These are phyloP conservation scores for Sordariomycetes sp. DNA, from an alignment of 2,329 filamentous ascomycete species.

Conservation along the genomic window DNA sequence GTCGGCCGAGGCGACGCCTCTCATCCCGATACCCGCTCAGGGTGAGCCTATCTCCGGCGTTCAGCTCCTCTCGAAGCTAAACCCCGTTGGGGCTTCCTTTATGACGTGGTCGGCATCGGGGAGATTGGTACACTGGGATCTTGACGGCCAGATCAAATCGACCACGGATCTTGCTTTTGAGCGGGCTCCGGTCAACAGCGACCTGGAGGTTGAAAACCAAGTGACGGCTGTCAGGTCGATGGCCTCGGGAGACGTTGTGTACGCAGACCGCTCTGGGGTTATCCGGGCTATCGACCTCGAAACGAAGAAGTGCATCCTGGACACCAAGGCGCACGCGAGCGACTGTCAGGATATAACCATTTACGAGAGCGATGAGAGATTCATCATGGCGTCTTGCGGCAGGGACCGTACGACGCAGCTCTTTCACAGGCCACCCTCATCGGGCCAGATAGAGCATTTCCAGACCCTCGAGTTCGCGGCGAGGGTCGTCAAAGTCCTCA, in stretches of 20 bases:
- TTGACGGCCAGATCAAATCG: conserved; percentile 57
- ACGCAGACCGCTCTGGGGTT: conserved; percentile 80
- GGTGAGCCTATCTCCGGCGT: conserved; percentile 65
- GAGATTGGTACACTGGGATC: conserved; percentile 71
- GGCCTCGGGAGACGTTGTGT: conserved; percentile 56
- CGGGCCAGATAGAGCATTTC: conserved; percentile 59
- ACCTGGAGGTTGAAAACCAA: conserved; percentile 45
- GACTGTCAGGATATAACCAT: conserved; percentile 78
- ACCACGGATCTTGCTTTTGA: conserved; percentile 62
- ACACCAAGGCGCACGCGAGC: conserved; percentile 75
- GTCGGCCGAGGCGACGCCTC: conserved; percentile 24
- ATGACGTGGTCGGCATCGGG: conserved; percentile 84
- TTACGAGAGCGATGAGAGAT: conserved; percentile 44
- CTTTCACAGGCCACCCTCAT: conserved; percentile 49
- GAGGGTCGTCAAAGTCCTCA: conserved; percentile 63
- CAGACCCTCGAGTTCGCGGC: conserved; percentile 93
- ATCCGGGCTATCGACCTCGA: conserved; percentile 57
- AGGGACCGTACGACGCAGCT: conserved; percentile 88
- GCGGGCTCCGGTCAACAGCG: conserved; percentile 36
- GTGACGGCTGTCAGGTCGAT: conserved; percentile 50
- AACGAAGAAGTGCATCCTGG: conserved; percentile 51
- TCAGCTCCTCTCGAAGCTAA: conserved; percentile 48
- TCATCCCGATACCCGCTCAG: conserved; percentile 49
- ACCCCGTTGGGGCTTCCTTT: conserved; percentile 55
- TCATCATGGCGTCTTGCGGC: conserved; percentile 71